Percentiles rank a stretch among this genome's conserved stretches.
Conservation (phyloP, 345 rosid genomes). For the Euphorbia lathyris region DNA sequence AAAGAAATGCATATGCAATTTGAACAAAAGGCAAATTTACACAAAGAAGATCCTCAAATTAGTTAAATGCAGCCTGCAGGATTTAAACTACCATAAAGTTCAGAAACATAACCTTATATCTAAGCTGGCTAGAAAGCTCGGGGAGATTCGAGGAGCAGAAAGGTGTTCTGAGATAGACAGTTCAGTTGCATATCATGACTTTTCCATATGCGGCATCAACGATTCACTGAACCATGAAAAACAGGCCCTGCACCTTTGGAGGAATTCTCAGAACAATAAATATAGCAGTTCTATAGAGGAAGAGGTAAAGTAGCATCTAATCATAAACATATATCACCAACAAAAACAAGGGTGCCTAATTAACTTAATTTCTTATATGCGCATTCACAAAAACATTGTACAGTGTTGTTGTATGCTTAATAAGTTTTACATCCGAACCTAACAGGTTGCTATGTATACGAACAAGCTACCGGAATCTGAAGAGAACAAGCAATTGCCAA, state of each 20-base stretch:
- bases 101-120: slow-evolving; percentile 9
- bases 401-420: slow-evolving; percentile 2
- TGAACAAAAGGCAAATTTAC: not conserved
- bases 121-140: not conserved
- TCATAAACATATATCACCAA: not conserved
- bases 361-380: not conserved
- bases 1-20: slow-evolving; percentile 5
- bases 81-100: slow-evolving; percentile 19
- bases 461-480: slow-evolving; percentile 14
- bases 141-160: slow-evolving; percentile 14
- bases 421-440: slow-evolving; percentile 6
- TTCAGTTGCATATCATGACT: slow-evolving; percentile 13
- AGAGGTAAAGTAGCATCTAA: slow-evolving; percentile 28
- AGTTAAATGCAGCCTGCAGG: slow-evolving; percentile 9
- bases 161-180: no score
- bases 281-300: slow-evolving; percentile 11
- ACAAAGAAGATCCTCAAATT: slow-evolving; percentile 25
- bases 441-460: slow-evolving; percentile 13
- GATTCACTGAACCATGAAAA: not conserved
- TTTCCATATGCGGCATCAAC: not conserved
- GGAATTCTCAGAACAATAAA: slow-evolving; percentile 13
- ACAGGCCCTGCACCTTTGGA: not conserved
- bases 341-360: not conserved
- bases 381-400: not conserved
- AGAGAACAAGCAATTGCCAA: slow-evolving; percentile 15